Evolutionary conservation across 495 filamentous ascomycete genomes (phyloP), one percentile per base, ranked within the genome.

Genomic region (Podospora comata): DNA sequence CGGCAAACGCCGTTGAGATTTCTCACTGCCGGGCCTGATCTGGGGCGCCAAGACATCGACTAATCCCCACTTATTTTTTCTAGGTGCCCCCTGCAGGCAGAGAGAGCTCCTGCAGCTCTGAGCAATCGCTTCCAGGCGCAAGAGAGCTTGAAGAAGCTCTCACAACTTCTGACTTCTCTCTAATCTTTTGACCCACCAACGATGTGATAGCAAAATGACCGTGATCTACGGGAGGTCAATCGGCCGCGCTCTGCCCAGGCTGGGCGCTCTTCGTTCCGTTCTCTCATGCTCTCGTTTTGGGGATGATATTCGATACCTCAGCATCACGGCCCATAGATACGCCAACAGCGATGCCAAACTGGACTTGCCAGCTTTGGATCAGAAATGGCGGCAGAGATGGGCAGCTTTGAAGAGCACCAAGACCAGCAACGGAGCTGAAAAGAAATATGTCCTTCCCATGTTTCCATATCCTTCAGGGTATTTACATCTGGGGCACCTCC

Each of bases 401-500:
- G 64, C 70, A 58, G 48, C 68, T 0, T 13, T 68, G 19, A 58
- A 19, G 4, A 16, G 59, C 28, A 26, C n/a, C 20, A 16, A 67
- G 56, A 61, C 53, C 62, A 69, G 34, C 69, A 65, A 34, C 19
- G 70, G 53, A 44, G 66, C 68, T 55, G 72, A 66, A 65, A 89
- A 87, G 71, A 89, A 86, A 71, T 97, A 94, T 74, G 86, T 96
- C 71, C 81, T 95, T 23, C 90, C 93, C 65, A 97, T 97, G 93
- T 96, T 96, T 73, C 93, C 93, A 2, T 97, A 97, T 76, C 93
- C 93, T 2, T 96, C 93, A 0, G 93, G 93, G 9, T 88, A 88
- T 30, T 85, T 97, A n/a, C 93, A 97, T 76, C 88, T 97, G 73
- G 93, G 93, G 18, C 93, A 97, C 76, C 82, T 96, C 16, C 87